These are phyloP conservation scores for Erythrobasidium yunnanense DNA, from an alignment of 768 basidiomycete species.

Conservation along the genomic window DNA sequence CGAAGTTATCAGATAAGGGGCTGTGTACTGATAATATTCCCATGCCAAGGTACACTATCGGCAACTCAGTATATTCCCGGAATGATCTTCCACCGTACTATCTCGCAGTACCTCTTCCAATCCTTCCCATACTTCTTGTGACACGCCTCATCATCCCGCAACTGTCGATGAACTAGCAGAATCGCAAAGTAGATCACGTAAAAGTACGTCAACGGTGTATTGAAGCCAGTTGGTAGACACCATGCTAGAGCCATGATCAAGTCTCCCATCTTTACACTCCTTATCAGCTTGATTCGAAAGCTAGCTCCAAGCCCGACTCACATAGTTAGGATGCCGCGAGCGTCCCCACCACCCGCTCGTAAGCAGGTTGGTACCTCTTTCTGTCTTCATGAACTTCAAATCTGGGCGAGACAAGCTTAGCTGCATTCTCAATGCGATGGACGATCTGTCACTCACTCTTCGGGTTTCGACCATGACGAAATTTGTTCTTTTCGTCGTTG, in stretches of 20 bases:
- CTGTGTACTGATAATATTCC: too few species aligned
- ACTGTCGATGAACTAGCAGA: conserved; percentile 79
- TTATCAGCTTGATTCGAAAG: conserved; percentile 1
- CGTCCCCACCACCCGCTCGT: conserved; percentile 96
- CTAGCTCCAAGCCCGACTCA: not conserved
- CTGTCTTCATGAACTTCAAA: conserved; percentile 65
- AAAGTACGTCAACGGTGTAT: conserved; percentile 90
- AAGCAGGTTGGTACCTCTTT: conserved; percentile 75
- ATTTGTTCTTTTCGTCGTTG: conserved; percentile 91
- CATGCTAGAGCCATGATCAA: conserved; percentile 81
- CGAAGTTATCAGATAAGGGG: too few species aligned
- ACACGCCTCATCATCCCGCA: conserved; percentile 83
- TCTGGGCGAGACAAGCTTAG: conserved; percentile 51
- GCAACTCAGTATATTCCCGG: conserved; percentile 39
- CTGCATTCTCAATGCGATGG: too few species aligned
- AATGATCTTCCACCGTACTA: conserved; percentile 57
- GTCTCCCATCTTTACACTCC: conserved; percentile 14
- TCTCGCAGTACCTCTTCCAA: conserved; percentile 77
- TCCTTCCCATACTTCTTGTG: conserved; percentile 85
- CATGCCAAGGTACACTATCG: too few species aligned
- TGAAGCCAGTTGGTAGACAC: conserved; percentile 84
- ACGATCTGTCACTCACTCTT: conserved; percentile 80
- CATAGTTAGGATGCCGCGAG: conserved; percentile 84
- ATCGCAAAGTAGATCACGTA: conserved; percentile 80
- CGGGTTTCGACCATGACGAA: conserved; percentile 82